Evolutionary conservation across 169 alveolate genomes (phyloP).

Genomic region (Plasmodium vivax): DNA sequence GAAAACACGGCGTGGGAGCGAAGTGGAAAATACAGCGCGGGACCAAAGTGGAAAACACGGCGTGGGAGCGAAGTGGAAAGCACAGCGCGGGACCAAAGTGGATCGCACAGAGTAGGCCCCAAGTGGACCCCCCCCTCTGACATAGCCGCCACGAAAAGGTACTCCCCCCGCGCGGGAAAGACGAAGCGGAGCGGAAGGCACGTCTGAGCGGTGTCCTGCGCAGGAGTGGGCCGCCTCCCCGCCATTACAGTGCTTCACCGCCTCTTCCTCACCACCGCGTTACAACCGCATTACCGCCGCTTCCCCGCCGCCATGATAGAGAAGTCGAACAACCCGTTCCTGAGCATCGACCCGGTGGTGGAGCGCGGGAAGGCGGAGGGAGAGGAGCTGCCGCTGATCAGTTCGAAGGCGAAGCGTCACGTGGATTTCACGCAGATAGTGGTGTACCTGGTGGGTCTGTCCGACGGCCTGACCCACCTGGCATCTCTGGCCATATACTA

Average conservation of each 20-base stretch:
- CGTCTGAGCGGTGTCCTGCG: not conserved
- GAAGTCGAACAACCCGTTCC: constrained; percentile 54
- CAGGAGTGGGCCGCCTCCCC: not conserved
- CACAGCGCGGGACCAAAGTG: too few relatives aligned
- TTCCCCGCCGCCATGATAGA: constrained; percentile 21
- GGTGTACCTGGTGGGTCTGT: constrained; percentile 89
- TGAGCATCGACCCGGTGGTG: constrained; percentile 68
- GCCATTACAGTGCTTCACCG: not conserved
- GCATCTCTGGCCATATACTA: constrained; percentile 91
- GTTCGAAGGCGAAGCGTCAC: not conserved
- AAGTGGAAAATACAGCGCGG: not conserved
- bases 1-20: not conserved
- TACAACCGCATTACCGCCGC: not conserved
- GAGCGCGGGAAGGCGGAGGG: constrained; percentile 11
- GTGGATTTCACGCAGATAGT: constrained; percentile 72
- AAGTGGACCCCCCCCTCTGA: not conserved
- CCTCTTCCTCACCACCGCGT: not conserved
- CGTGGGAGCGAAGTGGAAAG: too few relatives aligned
- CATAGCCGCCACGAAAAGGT: not conserved
- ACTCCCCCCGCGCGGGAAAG: not conserved
- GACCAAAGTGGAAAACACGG: not conserved
- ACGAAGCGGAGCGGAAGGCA: not conserved
- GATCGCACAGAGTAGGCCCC: too few relatives aligned
- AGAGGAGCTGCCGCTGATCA: constrained; percentile 41
- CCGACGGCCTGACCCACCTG: constrained; percentile 91